Evolutionary conservation across 129 eudicot genomes (phyloP), one percentile per base, ranked within the genome.

Genomic region (Gnaphalium uliginosum): DNA sequence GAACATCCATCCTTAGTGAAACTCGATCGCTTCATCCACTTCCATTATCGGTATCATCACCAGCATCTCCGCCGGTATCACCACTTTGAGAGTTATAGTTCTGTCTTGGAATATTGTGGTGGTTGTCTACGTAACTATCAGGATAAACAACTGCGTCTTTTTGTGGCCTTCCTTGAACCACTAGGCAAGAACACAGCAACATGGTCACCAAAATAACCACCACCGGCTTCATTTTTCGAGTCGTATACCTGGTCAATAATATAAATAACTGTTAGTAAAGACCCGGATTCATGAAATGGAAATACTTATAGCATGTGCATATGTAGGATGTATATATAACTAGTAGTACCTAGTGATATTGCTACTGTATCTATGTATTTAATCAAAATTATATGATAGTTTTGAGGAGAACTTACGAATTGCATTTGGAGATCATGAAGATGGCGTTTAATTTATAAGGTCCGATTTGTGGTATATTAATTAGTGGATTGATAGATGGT

Each of bases 81-180:
- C 75, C 76, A 64, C 82, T 75, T 60, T 78, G 77, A 32, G 84
- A 85, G 26, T 78, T 80, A 72, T 73, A 86, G 77, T 81, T 65
- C 43, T 86, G 82, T 50, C 87, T 78, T 6, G 90, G 87, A 48
- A 83, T 86, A 35, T 81, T 81, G 53, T 86, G 90, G 81, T 83
- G 90, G 82, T 86, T 86, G 19, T 86, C 87, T 24, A 86, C 54
- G 57, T 27, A 69, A 72, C 87, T 39, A 32, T 80, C 85, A 3
- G 79, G 81, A 37, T 80, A 21, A 24, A 21, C 75, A 17, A 48
- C 64, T 32, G 3, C 23, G 4, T 59, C 73, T 60, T 74, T 69
- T 19, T 70, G 85, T 41, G 78, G 81, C 75, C 82, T 74, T 66
- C 84, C 86, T 39, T 80, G 82, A 69, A 77, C 75, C 33, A 71